Evolutionary conservation across 345 rosid species (phyloP).

Genomic region (Hirschfeldia incana): DNA sequence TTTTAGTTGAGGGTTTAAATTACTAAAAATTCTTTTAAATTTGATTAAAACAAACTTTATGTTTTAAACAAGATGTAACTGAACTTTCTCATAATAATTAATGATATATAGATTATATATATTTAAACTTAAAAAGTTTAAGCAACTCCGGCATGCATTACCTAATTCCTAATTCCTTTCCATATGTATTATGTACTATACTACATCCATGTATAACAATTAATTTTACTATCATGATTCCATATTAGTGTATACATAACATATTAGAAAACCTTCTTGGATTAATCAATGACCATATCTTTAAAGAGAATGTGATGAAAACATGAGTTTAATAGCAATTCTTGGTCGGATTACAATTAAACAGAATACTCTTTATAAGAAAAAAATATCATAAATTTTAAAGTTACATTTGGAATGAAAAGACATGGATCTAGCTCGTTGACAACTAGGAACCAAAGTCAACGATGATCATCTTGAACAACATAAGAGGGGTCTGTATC

Average conservation of each 20-base stretch:
- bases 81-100: neutral
- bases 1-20: too few species aligned
- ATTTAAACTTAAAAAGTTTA: too few species aligned
- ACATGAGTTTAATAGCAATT: neutral
- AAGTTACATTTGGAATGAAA: neutral
- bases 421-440: neutral
- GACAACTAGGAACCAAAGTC: neutral
- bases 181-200: neutral
- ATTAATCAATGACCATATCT: neutral
- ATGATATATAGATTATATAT: neutral
- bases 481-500: conserved; percentile 2
- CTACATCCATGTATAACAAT: neutral
- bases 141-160: neutral
- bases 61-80: neutral
- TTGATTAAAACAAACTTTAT: too few species aligned
- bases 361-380: neutral
- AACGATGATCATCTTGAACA: conserved; percentile 9
- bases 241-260: neutral
- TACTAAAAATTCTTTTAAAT: too few species aligned
- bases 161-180: neutral
- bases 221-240: neutral
- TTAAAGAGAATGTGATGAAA: neutral
- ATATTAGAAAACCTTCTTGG: neutral
- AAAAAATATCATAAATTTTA: neutral
- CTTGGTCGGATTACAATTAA: neutral